Base-by-base conservation (phyloP, 371 early-diverging fungal species). In the Mucor indicus region DNA sequence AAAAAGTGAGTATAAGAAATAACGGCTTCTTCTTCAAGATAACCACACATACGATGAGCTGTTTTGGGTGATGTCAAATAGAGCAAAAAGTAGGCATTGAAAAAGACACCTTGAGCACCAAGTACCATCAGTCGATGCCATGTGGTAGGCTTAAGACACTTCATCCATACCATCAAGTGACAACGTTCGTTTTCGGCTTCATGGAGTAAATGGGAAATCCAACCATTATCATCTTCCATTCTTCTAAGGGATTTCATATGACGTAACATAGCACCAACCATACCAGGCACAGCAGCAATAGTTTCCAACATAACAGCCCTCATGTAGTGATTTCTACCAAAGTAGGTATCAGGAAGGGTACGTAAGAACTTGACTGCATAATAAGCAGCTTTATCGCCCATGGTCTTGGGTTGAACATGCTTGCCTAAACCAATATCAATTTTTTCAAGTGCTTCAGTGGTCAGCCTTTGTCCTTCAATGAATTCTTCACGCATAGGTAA, bases 1-100 rank as follows among this genome's bases (percentile, higher is more conserved):
- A 96, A 59, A 67, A 93, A 89, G 56, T 85, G 83, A 2, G 93
- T 93, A 73, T 98, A 98, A 1, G 94, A 91, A 24, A 90, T 75
- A 19, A 96, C 89, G 2, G 98, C 98, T 60, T 94, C 92, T 69
- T 98, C 98, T 66, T 89, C 90, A 13, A 89, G 70, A 50, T 89
- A 89, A 3, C 90, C 90, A 19, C 69, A 68, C 44, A 77, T 60
- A 30, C 96, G 83, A 74, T 98, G 98, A 11, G 92, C 90, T 3
- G 85, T 86, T 30, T 72, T 76, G 23, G 95, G 94, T 6, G 85
- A 83, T 30, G 90, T 36, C 42, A 95, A 48, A 70, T 98, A 98
- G 19, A 92, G 69, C 19, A 80, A 49, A 63, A 92, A 91, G 67
- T 89, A 98, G 39, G 83, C 78, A 61, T 91, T 92, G 69, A 92